Evolutionary conservation across 2,329 filamentous ascomycete species (phyloP).

Genomic region (Diaporthe citriasiana): DNA sequence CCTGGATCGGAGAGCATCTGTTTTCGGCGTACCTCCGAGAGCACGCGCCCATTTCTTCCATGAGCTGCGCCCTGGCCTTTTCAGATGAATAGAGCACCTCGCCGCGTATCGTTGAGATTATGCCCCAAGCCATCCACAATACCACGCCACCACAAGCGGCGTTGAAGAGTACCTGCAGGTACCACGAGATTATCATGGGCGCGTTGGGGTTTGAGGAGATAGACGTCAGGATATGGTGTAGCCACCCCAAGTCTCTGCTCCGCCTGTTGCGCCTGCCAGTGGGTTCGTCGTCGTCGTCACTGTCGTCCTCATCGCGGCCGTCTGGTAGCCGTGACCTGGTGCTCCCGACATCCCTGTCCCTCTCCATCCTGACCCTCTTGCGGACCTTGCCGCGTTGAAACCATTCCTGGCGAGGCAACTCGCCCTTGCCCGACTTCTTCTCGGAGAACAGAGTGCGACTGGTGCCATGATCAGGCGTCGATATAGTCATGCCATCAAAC

Average conservation of each 20-base stretch:
- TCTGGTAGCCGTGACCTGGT: constrained; percentile 61
- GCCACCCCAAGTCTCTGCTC: constrained; percentile 52
- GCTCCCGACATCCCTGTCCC: constrained; percentile 67
- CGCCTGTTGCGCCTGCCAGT: constrained; percentile 47
- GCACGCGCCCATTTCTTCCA: constrained; percentile 82
- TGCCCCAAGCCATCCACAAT: constrained; percentile 77
- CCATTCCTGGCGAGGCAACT: constrained; percentile 67
- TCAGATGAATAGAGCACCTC: constrained; percentile 83
- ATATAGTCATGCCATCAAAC: constrained; percentile 28
- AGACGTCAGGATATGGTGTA: constrained; percentile 62
- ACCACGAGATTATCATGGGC: constrained; percentile 71
- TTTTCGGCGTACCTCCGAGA: constrained; percentile 82
- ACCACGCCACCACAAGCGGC: constrained; percentile 68
- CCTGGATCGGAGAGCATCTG: constrained; percentile 74
- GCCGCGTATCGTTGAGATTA: constrained; percentile 77
- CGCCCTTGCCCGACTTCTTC: constrained; percentile 72
- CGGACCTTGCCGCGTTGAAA: constrained; percentile 62
- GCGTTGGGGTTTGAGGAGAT: constrained; percentile 71
- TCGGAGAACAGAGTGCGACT: constrained; percentile 45
- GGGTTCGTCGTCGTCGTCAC: constrained; percentile 53
- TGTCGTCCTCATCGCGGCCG: constrained; percentile 65
- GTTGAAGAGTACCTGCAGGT: constrained; percentile 75
- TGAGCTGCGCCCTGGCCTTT: constrained; percentile 75
- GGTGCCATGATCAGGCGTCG: constrained; percentile 51
- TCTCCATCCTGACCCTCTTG: constrained; percentile 67